Base-by-base conservation (phyloP, 1,284 basidiomycete genomes). In the Ustilago cynodontis region DNA sequence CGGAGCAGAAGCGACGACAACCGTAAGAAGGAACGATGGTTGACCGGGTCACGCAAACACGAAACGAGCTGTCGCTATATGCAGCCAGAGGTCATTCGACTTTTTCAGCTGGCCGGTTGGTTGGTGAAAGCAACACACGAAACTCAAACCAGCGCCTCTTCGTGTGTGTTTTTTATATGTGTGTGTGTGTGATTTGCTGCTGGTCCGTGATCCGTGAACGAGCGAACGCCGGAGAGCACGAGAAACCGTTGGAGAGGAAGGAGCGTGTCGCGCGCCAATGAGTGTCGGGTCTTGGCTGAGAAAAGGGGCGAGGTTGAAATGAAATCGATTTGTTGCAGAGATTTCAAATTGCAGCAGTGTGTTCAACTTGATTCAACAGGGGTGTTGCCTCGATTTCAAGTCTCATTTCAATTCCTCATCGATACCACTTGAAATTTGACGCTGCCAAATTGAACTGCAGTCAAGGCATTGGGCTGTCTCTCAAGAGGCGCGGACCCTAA, bases 21-120 rank as follows among this genome's bases (percentile, higher is more conserved):
- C 31, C 11, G 31, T 6, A 33, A 33, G 31, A 5, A 6, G 31
- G 31, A 33, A 33, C n/a, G n/a, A n/a, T 16, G 35, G 35, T 14
- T 37, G 35, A 6, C 3, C 7, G 14, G 35, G 35, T 11, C 14
- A 9, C 3, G 3, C 14, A 14, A 37, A 37, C 9, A 14, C 35
- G 3, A 14, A n/a, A 37, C 35, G 14, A 37, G 41, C 41, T 43
- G 41, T 43, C 41, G 41, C 47, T 49, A 0, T 28, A 28, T 49
- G 47, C 47, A 49, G 22, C 26, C 28, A 6, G 13, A 49, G 45
- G 45, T 49, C 45, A 49, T 49, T 14, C 26, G 26, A 28, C 45
- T 49, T 49, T 49, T 49, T 24, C 10, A 49, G 45, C 45, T 49
- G 45, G 45, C 43, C 43, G 43, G n/a, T n/a, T n/a, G n/a, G n/a